Conservation (phyloP, 1,284 basidiomycete genomes). For the Volvariella volvacea region DNA sequence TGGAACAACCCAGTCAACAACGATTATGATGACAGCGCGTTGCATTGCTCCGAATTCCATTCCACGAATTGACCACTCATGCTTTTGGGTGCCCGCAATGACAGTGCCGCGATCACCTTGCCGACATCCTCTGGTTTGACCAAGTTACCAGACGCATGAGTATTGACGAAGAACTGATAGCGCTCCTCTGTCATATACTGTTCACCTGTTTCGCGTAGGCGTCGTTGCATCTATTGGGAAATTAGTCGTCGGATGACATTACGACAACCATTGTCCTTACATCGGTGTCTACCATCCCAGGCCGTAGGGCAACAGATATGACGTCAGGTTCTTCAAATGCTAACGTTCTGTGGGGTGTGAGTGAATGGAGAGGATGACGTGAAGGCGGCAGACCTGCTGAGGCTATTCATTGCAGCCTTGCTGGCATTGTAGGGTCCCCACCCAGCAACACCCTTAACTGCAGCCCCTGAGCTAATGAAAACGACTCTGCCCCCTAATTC, state of each 20-base stretch:
- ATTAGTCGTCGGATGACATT: too few relatives aligned
- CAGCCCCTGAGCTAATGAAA: constrained; percentile 79
- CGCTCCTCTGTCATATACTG: constrained; percentile 45
- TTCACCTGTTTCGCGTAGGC: constrained; percentile 40
- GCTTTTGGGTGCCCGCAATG: constrained; percentile 46
- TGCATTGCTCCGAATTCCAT: constrained; percentile 63
- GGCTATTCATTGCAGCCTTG: constrained; percentile 83
- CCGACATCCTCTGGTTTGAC: constrained; percentile 67
- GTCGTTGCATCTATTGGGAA: constrained; percentile 58
- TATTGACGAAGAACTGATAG: constrained; percentile 51
- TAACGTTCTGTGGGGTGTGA: constrained; percentile 62
- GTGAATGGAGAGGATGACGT: constrained; percentile 50
- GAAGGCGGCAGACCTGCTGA: constrained; percentile 49
- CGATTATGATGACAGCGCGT: constrained; percentile 31
- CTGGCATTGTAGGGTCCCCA: constrained; percentile 79
- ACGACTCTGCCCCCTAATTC: constrained; percentile 60
- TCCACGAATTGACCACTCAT: constrained; percentile 72
- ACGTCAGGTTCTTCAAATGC: constrained; percentile 75
- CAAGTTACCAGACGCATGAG: constrained; percentile 57
- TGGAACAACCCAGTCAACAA: too few relatives aligned
- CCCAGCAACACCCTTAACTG: constrained; percentile 55
- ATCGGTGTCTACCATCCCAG: constrained; percentile 77
- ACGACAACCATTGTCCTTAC: constrained; percentile 28
- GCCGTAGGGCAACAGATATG: constrained; percentile 72
- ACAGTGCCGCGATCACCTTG: constrained; percentile 67